These are phyloP conservation scores for Yamadazyma kitorensis DNA, from an alignment of 805 yeast genomes.

Conservation along the genomic window DNA sequence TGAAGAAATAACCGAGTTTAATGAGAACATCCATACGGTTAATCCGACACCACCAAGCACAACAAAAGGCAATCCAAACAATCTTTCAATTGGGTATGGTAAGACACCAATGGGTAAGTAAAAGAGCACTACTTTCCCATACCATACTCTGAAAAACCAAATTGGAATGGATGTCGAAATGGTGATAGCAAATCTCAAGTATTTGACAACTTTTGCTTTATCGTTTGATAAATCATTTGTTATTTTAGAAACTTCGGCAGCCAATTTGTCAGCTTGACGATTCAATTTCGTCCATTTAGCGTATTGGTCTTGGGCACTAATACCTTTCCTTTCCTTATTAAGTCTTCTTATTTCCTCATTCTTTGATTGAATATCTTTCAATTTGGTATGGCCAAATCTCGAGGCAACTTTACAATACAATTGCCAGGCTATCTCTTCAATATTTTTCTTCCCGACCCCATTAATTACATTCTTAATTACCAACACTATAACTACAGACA, in stretches of 20 bases:
- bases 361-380: slow-evolving; percentile 21
- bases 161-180: slow-evolving; percentile 45
- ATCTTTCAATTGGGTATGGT: slow-evolving; percentile 54
- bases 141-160: slow-evolving; percentile 49
- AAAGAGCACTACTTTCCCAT: slow-evolving; percentile 52
- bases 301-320: slow-evolving; percentile 90
- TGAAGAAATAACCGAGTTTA: slow-evolving; percentile 27
- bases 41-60: slow-evolving; percentile 61
- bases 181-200: slow-evolving; percentile 33
- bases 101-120: slow-evolving; percentile 57
- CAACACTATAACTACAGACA: slow-evolving; percentile 34
- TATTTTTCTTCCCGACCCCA: slow-evolving; percentile 31
- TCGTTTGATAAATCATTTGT: slow-evolving; percentile 36
- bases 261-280: slow-evolving; percentile 60
- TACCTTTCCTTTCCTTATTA: slow-evolving; percentile 51
- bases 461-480: slow-evolving; percentile 32
- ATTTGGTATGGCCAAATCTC: slow-evolving; percentile 29
- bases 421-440: slow-evolving; percentile 39
- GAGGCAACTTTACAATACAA: slow-evolving; percentile 31
- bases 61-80: slow-evolving; percentile 64
- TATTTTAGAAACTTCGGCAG: slow-evolving; percentile 46
- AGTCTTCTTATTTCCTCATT: slow-evolving; percentile 46
- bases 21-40: slow-evolving; percentile 52
- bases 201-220: slow-evolving; percentile 30
- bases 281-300: slow-evolving; percentile 95